These are phyloP conservation scores for Hsuehochloa calcarea DNA, from an alignment of 176 grass and related monocot genomes.

Conservation along the genomic window DNA sequence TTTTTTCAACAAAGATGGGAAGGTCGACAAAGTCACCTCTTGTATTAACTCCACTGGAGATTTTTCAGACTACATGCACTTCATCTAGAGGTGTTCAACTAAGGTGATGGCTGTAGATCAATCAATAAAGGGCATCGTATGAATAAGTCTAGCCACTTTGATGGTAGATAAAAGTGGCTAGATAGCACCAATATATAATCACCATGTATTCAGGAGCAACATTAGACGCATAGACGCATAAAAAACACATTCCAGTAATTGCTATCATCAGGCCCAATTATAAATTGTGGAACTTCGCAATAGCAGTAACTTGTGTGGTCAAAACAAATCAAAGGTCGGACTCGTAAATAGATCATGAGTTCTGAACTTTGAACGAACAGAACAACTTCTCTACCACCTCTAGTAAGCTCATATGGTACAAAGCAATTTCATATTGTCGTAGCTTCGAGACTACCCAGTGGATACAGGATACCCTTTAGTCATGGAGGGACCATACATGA, in stretches of 20 bases:
- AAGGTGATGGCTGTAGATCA: not conserved
- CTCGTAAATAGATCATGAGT: not conserved
- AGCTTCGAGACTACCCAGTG: no score
- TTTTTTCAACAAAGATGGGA: no score
- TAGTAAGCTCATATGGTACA: not conserved
- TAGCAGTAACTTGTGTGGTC: not conserved
- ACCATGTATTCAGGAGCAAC: not conserved
- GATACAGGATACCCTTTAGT: no score
- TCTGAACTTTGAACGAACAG: slow-evolving; percentile 5
- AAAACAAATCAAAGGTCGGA: not conserved
- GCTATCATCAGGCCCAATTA: not conserved
- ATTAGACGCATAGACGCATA: not conserved
- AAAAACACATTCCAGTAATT: not conserved
- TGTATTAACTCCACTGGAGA: not conserved
- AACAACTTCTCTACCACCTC: not conserved
- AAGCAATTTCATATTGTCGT: not conserved
- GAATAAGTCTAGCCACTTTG: not conserved
- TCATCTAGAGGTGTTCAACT: not conserved
- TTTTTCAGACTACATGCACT: not conserved
- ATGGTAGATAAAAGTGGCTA: not conserved
- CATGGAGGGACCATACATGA: no score
- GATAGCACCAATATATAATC: not conserved
- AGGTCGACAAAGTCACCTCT: no score
- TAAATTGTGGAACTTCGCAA: not conserved
- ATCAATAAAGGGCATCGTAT: not conserved